Percentiles rank a stretch among this genome's conserved stretches.
Evolutionary conservation across 495 filamentous ascomycete genomes (phyloP).

Genomic region (Penicillium daleae): DNA sequence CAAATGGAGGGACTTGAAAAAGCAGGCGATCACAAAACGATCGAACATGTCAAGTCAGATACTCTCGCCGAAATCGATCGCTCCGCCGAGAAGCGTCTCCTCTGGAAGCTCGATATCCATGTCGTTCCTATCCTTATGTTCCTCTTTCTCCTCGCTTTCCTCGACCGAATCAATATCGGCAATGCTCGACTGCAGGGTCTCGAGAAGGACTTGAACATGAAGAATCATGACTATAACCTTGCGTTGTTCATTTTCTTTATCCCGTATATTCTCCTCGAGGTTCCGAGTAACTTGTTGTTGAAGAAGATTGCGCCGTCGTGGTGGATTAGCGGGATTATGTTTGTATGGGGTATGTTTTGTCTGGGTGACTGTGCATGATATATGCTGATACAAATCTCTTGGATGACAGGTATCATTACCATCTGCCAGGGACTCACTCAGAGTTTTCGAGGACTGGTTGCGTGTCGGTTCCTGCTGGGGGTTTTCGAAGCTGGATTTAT

Average conservation of each 20-base stretch:
- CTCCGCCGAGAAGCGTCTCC: conserved; percentile 36
- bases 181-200: conserved; percentile 67
- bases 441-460: conserved; percentile 55
- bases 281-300: conserved; percentile 68
- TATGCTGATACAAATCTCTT: background rate
- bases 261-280: conserved; percentile 67
- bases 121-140: conserved; percentile 44
- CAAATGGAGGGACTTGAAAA: conserved; percentile 19
- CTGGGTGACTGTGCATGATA: background rate
- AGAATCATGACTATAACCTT: conserved; percentile 60
- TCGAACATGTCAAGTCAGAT: conserved; percentile 22
- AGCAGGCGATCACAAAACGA: conserved; percentile 16
- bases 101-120: conserved; percentile 47
- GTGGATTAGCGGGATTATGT: conserved; percentile 58
- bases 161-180: conserved; percentile 61
- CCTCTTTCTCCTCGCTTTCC: conserved; percentile 46
- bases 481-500: conserved; percentile 62
- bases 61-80: conserved; percentile 19
- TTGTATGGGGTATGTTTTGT: conserved; percentile 51
- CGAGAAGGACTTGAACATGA: conserved; percentile 59
- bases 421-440: conserved; percentile 62
- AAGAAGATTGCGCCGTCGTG: conserved; percentile 64
- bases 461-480: conserved; percentile 58
- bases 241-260: conserved; percentile 69
- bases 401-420: conserved; percentile 46